Evolutionary conservation across 2,329 filamentous ascomycete species (phyloP).

Genomic region (Fusarium sp.): DNA sequence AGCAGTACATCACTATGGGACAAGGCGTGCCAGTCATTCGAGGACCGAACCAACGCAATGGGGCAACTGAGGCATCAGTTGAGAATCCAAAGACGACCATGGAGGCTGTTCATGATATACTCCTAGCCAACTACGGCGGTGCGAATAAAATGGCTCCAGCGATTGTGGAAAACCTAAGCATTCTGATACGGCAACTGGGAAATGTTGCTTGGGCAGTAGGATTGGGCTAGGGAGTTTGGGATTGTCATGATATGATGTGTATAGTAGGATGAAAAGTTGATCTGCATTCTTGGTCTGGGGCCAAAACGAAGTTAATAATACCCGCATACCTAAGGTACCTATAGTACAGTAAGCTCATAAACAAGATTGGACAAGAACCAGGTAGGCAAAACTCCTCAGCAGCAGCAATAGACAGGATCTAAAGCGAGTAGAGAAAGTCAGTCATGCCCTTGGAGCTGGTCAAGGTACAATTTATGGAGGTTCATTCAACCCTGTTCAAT

Average conservation of each 20-base stretch:
- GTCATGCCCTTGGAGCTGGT: background rate
- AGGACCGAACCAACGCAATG: constrained; percentile 43
- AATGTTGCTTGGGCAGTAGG: constrained; percentile 56
- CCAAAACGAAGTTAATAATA: background rate
- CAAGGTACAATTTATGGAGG: background rate
- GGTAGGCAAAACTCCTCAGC: background rate
- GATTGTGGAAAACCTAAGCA: constrained; percentile 72
- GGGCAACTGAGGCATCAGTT: constrained; percentile 51
- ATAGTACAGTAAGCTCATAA: background rate
- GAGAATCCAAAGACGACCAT: constrained; percentile 67
- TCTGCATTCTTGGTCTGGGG: background rate
- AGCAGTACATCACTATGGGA: constrained; percentile 64
- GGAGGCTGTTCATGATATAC: constrained; percentile 63
- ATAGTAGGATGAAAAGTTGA: background rate
- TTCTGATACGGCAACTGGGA: constrained; percentile 68
- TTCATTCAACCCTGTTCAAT: background rate
- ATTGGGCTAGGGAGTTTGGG: constrained; percentile 35
- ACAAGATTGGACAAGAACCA: background rate
- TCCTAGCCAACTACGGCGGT: constrained; percentile 60
- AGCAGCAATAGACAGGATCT: background rate
- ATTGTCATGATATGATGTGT: background rate
- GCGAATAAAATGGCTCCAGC: constrained; percentile 59
- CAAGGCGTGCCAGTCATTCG: constrained; percentile 62
- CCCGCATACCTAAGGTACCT: background rate
- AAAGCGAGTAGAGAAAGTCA: background rate